Evolutionary conservation across 805 yeast genomes (phyloP).

Genomic region (Scheffersomyces amazonensis): DNA sequence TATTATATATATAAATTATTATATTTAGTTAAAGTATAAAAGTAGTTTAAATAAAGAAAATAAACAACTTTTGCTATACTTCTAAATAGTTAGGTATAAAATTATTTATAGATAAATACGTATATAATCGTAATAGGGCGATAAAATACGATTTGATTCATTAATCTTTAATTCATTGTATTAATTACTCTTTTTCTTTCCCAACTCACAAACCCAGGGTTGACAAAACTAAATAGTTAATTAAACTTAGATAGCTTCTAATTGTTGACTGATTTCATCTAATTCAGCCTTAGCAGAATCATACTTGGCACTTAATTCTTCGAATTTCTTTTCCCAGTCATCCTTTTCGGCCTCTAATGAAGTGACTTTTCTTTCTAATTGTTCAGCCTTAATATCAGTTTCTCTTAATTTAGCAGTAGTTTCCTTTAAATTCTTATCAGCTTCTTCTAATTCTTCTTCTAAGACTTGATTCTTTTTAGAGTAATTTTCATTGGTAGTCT

Average conservation of each 20-base stretch:
- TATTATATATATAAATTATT: too few species aligned
- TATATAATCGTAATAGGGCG: too few species aligned
- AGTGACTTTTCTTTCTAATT: constrained; percentile 88
- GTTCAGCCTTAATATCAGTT: constrained; percentile 94
- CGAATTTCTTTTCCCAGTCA: constrained; percentile 85
- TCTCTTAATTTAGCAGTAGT: constrained; percentile 93
- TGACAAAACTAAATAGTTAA: too few species aligned
- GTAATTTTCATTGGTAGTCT: constrained; percentile 86
- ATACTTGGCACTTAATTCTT: constrained; percentile 82
- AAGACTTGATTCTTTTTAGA: constrained; percentile 84
- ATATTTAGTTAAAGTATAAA: too few species aligned
- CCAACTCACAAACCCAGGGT: too few species aligned
- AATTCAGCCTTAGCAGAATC: constrained; percentile 84
- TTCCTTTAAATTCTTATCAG: constrained; percentile 87
- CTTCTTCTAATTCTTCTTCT: constrained; percentile 88
- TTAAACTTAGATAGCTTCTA: constrained; percentile 60
- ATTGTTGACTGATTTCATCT: constrained; percentile 95
- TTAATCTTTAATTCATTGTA: too few species aligned
- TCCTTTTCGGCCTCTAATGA: constrained; percentile 92
- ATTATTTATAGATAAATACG: too few species aligned
- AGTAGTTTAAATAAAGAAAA: too few species aligned
- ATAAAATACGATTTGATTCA: too few species aligned
- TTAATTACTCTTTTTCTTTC: too few species aligned
- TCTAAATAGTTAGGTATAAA: too few species aligned
- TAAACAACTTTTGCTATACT: too few species aligned